phyloP scores from a whole-genome alignment of 1,284 basidiomycete genomes.

The Cryptococcus deneoformans region DNA sequence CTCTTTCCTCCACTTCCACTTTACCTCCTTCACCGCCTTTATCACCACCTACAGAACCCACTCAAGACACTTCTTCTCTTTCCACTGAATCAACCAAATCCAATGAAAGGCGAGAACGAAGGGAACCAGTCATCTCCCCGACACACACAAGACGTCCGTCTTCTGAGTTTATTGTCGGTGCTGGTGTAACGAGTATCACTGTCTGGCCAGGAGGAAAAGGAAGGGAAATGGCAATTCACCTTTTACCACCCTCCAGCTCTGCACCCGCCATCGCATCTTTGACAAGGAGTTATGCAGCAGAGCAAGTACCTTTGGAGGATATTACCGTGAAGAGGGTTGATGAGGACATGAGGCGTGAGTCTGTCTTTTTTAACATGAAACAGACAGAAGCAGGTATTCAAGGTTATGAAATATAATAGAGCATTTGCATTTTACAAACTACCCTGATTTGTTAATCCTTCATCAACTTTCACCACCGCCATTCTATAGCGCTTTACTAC shows the following conservation, averaged over 20 bases:
- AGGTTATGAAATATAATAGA: neutral
- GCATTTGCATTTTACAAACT: conserved; percentile 15
- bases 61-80: conserved; percentile 4
- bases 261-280: conserved; percentile 1
- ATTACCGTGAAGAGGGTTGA: conserved; percentile 8
- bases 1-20: conserved; percentile 1
- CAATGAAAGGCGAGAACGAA: neutral
- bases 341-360: conserved; percentile 10
- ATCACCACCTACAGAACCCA: conserved; percentile 5
- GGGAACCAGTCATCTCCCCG: neutral
- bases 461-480: conserved; percentile 25
- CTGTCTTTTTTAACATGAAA: neutral
- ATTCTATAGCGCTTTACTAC: conserved; percentile 21
- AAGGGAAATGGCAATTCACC: conserved; percentile 4
- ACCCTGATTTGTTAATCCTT: conserved; percentile 35
- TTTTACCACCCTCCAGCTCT: conserved; percentile 10
- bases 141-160: neutral
- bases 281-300: conserved; percentile 1
- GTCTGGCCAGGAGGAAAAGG: neutral
- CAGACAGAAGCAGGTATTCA: neutral
- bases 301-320: neutral
- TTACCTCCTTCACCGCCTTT: conserved; percentile 11
- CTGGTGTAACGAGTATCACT: conserved; percentile 3
- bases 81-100: neutral
- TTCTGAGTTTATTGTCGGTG: neutral